phyloP scores from a whole-genome alignment of 2,329 filamentous ascomycete genomes.

The Ophioceras dolichostomum region DNA sequence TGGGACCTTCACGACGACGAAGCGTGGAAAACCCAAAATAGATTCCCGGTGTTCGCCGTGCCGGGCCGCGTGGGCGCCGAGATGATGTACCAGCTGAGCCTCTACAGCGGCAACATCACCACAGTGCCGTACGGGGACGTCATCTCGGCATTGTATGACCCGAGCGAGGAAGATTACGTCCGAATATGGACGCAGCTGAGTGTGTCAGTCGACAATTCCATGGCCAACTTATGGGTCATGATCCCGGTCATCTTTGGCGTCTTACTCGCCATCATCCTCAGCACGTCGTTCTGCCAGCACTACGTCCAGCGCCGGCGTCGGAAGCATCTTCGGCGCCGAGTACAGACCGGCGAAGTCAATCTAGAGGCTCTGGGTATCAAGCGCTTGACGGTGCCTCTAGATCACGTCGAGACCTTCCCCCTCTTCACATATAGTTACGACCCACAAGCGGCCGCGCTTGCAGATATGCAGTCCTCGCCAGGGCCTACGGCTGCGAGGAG shows the following conservation, averaged over 20 bases:
- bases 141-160: slow-evolving; percentile 40
- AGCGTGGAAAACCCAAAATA: slow-evolving; percentile 58
- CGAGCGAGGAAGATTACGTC: slow-evolving; percentile 45
- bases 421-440: slow-evolving; percentile 63
- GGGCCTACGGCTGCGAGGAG: too few species aligned
- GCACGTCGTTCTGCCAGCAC: slow-evolving; percentile 64
- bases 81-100: slow-evolving; percentile 59
- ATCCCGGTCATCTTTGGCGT: slow-evolving; percentile 58
- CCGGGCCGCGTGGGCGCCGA: slow-evolving; percentile 51
- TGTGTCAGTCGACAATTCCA: slow-evolving; percentile 29
- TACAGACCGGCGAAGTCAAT: slow-evolving; percentile 70
- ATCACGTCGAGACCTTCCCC: slow-evolving; percentile 62
- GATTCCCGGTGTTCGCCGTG: slow-evolving; percentile 75
- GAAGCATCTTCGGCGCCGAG: slow-evolving; percentile 52
- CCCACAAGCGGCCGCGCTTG: slow-evolving; percentile 24
- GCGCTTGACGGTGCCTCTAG: slow-evolving; percentile 61
- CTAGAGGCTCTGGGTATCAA: slow-evolving; percentile 79
- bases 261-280: slow-evolving; percentile 52
- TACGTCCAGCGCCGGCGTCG: slow-evolving; percentile 62
- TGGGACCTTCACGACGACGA: slow-evolving; percentile 63
- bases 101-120: slow-evolving; percentile 67
- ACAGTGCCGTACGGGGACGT: slow-evolving; percentile 44
- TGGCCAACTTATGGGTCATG: slow-evolving; percentile 76
- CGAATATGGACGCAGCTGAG: slow-evolving; percentile 45
- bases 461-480: slow-evolving; percentile 26